Base-by-base conservation (phyloP, 192 early-diverging fungal genomes). In the Oehlia diaphana region DNA sequence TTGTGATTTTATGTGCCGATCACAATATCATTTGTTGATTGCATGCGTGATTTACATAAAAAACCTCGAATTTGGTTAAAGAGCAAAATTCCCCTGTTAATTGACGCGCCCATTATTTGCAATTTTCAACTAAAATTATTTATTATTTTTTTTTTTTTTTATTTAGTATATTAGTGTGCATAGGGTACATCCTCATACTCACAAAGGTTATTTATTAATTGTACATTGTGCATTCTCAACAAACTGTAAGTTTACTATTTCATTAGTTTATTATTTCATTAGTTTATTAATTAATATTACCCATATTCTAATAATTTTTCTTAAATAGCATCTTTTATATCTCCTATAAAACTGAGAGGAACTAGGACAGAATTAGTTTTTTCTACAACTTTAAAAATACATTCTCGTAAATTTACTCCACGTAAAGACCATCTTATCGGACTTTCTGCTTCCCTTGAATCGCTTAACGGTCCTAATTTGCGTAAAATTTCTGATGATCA, bases 191-290 rank as follows among this genome's bases (percentile, higher is more conserved):
- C 96, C 98, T 12, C 87, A 93, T 33, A 94, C 93, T 0, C 92
- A 97, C 74, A 91, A 96, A 64, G 98, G 98, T 19, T 98, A 97
- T 69, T 84, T 99, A 44, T 83, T 99, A 79, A 90, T 99, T 78
- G 94, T 95, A 1, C 92, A 96, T 71, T 92, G 91, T 39, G 97
- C 96, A 2, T 99, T 97, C 84, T 83, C 83, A 21, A 88, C 88
- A 16, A 19, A 69, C 74, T 53, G 77, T 78, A 68, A 53, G 77
- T 65, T 65, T 28, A 19, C 13, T 31, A 31, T 49, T 47, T 49
- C 21, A n/a, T 37, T 10, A 39, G 23, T 49, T 37, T 23, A 19
- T 26, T 31, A 31, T 49, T 47, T 49, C 21, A n/a, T 37, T 10
- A 39, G 23, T 49, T 37, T 23, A 19, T 26, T 31, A 31, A 26